Conservation (phyloP, 2,329 filamentous ascomycete genomes). For the Coleophoma eucalyptorum region DNA sequence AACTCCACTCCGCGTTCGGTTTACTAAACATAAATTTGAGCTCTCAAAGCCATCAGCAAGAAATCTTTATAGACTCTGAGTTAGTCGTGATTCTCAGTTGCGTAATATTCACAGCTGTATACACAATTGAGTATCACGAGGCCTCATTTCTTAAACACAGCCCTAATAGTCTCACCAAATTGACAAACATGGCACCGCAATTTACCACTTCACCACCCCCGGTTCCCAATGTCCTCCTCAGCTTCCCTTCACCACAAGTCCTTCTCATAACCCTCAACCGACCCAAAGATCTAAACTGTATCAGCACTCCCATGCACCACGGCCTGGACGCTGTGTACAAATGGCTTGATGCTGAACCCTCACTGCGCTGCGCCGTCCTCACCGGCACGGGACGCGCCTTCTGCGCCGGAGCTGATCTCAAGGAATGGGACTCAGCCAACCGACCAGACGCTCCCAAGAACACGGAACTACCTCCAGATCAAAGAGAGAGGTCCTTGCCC, state of each 20-base stretch:
- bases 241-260: conserved; percentile 49
- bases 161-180: too few species aligned
- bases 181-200: too few species aligned
- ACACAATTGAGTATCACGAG: too few species aligned
- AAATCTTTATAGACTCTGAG: too few species aligned
- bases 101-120: too few species aligned
- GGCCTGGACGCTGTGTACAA: conserved; percentile 43
- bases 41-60: too few species aligned
- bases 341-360: conserved; percentile 61
- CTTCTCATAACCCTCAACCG: conserved; percentile 59
- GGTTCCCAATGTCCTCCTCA: conserved; percentile 24
- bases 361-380: conserved; percentile 54
- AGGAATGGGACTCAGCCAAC: conserved; percentile 55
- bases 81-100: too few species aligned
- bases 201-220: conserved; percentile 6
- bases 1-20: too few species aligned
- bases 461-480: conserved; percentile 1
- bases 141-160: too few species aligned
- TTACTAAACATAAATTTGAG: too few species aligned
- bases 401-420: conserved; percentile 65
- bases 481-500: conserved; percentile 17
- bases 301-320: conserved; percentile 31
- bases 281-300: conserved; percentile 53
- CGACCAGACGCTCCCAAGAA: conserved; percentile 6
- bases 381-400: conserved; percentile 63